phyloP scores from a whole-genome alignment of 2,329 filamentous ascomycete species.

The Chalara sp. region DNA sequence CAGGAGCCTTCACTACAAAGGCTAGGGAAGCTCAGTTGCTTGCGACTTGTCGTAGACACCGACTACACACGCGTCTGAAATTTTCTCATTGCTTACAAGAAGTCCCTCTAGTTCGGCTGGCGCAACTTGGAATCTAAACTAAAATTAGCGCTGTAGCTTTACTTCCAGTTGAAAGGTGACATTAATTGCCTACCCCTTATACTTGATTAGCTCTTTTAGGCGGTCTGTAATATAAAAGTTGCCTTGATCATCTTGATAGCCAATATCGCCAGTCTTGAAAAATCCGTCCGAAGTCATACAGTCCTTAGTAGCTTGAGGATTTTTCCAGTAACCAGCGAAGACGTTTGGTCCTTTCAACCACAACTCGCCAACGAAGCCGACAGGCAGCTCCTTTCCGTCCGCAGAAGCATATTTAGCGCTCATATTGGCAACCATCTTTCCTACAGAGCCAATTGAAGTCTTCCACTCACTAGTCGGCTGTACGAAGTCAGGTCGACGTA shows the following conservation, averaged over 20 bases:
- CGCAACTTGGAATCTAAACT: conserved; percentile 54
- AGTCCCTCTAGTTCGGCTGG: conserved; percentile 55
- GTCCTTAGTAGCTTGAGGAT: conserved; percentile 58
- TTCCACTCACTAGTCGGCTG: too few relatives aligned
- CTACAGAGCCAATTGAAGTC: conserved; percentile 1
- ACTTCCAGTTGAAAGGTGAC: too few relatives aligned
- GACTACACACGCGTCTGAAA: conserved; percentile 53
- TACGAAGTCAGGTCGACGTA: too few relatives aligned
- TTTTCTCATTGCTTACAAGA: conserved; percentile 33
- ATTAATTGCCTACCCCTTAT: conserved; percentile 30
- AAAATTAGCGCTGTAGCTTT: too few relatives aligned
- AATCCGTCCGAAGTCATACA: conserved; percentile 68
- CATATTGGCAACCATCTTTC: conserved; percentile 6
- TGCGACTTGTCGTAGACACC: conserved; percentile 51
- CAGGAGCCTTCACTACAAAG: conserved; percentile 43
- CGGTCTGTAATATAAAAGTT: conserved; percentile 87
- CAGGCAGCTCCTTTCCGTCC: conserved; percentile 18
- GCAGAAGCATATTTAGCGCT: conserved; percentile 5
- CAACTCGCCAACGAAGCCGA: conserved; percentile 58
- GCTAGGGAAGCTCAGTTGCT: conserved; percentile 64
- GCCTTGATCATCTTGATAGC: conserved; percentile 64
- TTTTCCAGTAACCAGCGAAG: conserved; percentile 50
- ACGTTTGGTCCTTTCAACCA: conserved; percentile 59
- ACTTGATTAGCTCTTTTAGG: conserved; percentile 58
- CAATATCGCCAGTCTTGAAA: conserved; percentile 76